phyloP scores from a whole-genome alignment of 2,329 filamentous ascomycete genomes.

The Fusarium sp. region DNA sequence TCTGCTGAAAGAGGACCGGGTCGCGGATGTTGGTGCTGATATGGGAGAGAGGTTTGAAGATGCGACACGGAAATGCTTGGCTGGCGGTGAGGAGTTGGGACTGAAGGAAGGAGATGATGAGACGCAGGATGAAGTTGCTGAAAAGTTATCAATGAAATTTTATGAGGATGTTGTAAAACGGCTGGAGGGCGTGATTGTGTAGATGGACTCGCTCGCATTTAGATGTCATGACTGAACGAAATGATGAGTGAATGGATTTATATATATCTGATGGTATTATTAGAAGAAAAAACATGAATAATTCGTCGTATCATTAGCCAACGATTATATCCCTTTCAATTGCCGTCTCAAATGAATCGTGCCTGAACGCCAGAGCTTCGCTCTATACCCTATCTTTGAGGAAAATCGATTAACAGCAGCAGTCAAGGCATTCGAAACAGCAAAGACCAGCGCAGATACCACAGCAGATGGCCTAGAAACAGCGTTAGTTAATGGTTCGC shows the following conservation, averaged over 20 bases:
- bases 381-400: not conserved
- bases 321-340: not conserved
- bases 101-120: constrained; percentile 54
- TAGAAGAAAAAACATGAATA: constrained; percentile 1
- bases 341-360: constrained; percentile 4
- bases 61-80: constrained; percentile 52
- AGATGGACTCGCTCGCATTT: not conserved
- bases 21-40: constrained; percentile 50
- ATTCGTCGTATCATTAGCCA: constrained; percentile 17
- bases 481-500: not conserved
- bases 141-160: constrained; percentile 53
- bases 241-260: not conserved
- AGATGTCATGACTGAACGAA: not conserved
- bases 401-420: constrained; percentile 45
- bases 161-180: constrained; percentile 59
- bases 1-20: constrained; percentile 46
- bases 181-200: constrained; percentile 53
- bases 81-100: constrained; percentile 51
- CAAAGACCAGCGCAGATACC: constrained; percentile 54
- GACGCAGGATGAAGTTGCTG: constrained; percentile 53
- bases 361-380: constrained; percentile 41
- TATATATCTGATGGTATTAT: not conserved
- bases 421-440: constrained; percentile 53
- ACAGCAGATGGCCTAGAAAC: constrained; percentile 52
- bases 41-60: constrained; percentile 56